Conservation (phyloP, 78 protist species). For the Dictyostelium purpureum region DNA sequence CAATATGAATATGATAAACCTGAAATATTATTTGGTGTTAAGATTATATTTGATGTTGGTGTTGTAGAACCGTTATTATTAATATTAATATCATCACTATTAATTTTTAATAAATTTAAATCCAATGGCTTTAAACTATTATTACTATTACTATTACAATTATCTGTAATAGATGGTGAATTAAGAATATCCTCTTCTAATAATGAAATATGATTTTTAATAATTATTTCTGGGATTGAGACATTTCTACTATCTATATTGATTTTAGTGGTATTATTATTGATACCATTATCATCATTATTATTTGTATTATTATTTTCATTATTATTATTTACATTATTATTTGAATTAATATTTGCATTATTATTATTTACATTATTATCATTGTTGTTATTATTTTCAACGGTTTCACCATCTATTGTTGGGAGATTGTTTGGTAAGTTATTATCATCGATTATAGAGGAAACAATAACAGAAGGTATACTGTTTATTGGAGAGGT, state of each 20-base stretch:
- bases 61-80: neutral
- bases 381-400: neutral
- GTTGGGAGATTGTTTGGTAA: no score
- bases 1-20: neutral
- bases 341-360: neutral
- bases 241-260: neutral
- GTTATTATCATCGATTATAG: no score
- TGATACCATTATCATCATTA: neutral
- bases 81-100: no score
- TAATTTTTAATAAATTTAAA: no score
- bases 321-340: neutral
- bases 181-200: neutral
- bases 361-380: neutral
- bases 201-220: neutral
- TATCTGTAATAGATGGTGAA: neutral
- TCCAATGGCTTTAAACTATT: no score
- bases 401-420: no score
- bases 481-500: neutral
- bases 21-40: conserved; percentile 3
- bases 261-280: neutral
- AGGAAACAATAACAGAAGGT: conserved; percentile 29
- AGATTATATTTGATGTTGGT: neutral
- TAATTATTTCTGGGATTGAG: no score
- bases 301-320: neutral
- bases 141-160: neutral